Conservation (phyloP, 164 flowering plant genomes). For the grape (Vitis vinifera) region ASM3070453v1 NC_081821.1:730501-731000, state of each 20-base stretch:
- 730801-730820: slow-evolving; percentile 62
- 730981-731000: slow-evolving; percentile 62
- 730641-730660: slow-evolving; percentile 83
- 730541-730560: slow-evolving; percentile 60
- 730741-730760: background rate
- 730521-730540: slow-evolving; percentile 68
- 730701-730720: background rate
- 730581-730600: slow-evolving; percentile 80
- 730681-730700: slow-evolving; percentile 87
- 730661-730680: slow-evolving; percentile 73
- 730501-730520: slow-evolving; percentile 67
- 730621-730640: slow-evolving; percentile 95
- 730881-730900: no score
- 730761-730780: slow-evolving; percentile 68
- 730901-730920: slow-evolving; percentile 9
- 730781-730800: slow-evolving; percentile 85
- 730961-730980: slow-evolving; percentile 79
- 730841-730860: slow-evolving; percentile 83
- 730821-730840: slow-evolving; percentile 77
- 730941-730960: slow-evolving; percentile 74
- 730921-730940: background rate
- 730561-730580: slow-evolving; percentile 81
- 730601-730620: slow-evolving; percentile 77
- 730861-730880: background rate
- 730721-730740: background rate